phyloP scores from a whole-genome alignment of 2,329 filamentous ascomycete species.

The Alternaria panax region DNA sequence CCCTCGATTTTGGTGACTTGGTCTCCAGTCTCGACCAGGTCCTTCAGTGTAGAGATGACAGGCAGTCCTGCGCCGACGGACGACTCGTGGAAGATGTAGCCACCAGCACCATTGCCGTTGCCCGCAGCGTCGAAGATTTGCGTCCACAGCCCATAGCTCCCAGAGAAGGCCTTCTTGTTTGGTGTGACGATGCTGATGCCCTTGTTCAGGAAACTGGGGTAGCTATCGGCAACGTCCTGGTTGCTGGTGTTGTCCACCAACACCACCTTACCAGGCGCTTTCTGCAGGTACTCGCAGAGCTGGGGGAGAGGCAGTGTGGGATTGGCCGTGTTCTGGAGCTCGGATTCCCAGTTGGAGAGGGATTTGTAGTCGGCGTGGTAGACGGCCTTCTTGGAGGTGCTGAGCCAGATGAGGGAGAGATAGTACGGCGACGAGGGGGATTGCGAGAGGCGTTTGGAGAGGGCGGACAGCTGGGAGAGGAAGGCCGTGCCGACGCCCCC shows the following conservation, averaged over 20 bases:
- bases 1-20: constrained; percentile 92
- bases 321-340: constrained; percentile 69
- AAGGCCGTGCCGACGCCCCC: constrained; percentile 94
- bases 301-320: constrained; percentile 72
- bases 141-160: constrained; percentile 80
- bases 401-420: constrained; percentile 82
- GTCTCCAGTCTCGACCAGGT: constrained; percentile 93
- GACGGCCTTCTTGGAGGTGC: constrained; percentile 83
- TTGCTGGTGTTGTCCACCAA: constrained; percentile 97
- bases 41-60: constrained; percentile 90
- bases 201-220: constrained; percentile 79
- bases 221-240: constrained; percentile 80
- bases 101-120: constrained; percentile 67
- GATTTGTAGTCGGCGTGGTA: constrained; percentile 76
- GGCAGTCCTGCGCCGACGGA: constrained; percentile 93
- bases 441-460: constrained; percentile 66
- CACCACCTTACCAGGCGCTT: constrained; percentile 78
- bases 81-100: constrained; percentile 93
- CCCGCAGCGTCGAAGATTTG: constrained; percentile 81
- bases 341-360: constrained; percentile 66
- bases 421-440: constrained; percentile 66
- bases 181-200: constrained; percentile 93
- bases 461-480: constrained; percentile 77
- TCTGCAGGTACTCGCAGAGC: constrained; percentile 78
- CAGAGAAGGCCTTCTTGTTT: constrained; percentile 98